Conservation (phyloP, 2,329 filamentous ascomycete species). For the Sphaerulina vaccinii region DNA sequence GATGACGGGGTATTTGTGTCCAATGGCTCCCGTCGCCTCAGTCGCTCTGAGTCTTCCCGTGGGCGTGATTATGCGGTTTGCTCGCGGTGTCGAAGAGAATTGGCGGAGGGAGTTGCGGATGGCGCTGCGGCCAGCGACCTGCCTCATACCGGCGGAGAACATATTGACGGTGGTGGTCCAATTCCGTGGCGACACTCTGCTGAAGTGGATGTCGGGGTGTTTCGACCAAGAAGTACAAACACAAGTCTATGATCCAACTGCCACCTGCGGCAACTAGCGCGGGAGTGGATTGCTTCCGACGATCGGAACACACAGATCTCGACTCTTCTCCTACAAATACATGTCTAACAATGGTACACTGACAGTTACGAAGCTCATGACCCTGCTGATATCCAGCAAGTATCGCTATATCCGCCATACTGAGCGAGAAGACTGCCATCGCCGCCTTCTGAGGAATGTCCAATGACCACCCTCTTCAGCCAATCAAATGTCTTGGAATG, state of each 20-base stretch:
- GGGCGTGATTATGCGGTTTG: constrained; percentile 74
- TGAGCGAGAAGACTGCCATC: no score
- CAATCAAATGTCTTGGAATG: no score
- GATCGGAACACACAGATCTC: no score
- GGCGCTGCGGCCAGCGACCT: constrained; percentile 34
- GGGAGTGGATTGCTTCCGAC: no score
- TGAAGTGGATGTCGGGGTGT: not conserved
- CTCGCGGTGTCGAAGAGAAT: constrained; percentile 84
- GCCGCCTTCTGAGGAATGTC: no score
- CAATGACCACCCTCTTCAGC: no score
- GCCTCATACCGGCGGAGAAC: constrained; percentile 40
- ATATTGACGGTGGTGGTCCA: constrained; percentile 28
- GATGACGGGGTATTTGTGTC: constrained; percentile 92
- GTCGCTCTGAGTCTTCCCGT: constrained; percentile 88
- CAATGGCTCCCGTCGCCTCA: constrained; percentile 84
- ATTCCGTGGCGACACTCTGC: not conserved
- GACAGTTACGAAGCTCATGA: no score
- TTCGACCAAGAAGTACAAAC: not conserved
- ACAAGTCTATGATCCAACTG: not conserved
- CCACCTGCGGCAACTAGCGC: no score
- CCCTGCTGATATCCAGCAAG: no score
- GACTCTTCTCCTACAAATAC: no score
- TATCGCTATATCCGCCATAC: no score
- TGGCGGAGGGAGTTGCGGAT: constrained; percentile 54
- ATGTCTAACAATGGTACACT: no score